Evolutionary conservation across 1,284 basidiomycete species (phyloP).

Genomic region (Butyriboletus appendiculatus): DNA sequence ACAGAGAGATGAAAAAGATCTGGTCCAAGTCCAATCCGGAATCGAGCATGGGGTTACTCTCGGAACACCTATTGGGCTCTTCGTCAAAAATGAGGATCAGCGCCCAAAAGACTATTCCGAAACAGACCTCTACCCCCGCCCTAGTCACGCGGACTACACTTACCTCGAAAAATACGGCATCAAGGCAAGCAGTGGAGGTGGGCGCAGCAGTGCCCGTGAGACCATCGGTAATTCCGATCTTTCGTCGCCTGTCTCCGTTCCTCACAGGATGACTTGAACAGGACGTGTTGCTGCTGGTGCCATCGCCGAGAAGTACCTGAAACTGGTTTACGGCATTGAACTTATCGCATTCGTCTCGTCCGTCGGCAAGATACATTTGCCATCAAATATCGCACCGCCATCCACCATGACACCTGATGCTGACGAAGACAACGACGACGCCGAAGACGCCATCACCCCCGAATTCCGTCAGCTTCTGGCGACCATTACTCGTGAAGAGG

Average conservation of each 20-base stretch:
- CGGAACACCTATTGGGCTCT: constrained; percentile 94
- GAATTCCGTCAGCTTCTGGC: constrained; percentile 84
- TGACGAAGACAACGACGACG: constrained; percentile 66
- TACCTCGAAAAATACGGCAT: constrained; percentile 98
- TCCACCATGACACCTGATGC: constrained; percentile 41
- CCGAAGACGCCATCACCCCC: constrained; percentile 77
- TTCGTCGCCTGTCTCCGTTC: background rate
- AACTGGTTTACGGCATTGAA: constrained; percentile 86
- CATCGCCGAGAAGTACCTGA: constrained; percentile 96
- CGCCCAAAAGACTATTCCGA: constrained; percentile 98
- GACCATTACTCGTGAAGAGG: constrained; percentile 82
- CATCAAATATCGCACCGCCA: constrained; percentile 47
- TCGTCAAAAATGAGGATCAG: constrained; percentile 98
- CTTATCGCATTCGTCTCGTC: constrained; percentile 97
- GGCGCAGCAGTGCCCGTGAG: constrained; percentile 92
- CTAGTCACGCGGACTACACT: constrained; percentile 97
- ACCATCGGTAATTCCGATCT: constrained; percentile 73
- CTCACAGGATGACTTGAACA: constrained; percentile 33
- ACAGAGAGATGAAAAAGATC: constrained; percentile 95
- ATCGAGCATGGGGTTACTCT: constrained; percentile 94
- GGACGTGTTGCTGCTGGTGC: constrained; percentile 97
- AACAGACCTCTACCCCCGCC: constrained; percentile 96
- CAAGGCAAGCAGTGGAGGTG: constrained; percentile 97
- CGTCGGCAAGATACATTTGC: constrained; percentile 91
- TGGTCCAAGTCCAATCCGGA: constrained; percentile 93